Base-by-base conservation (phyloP, 495 filamentous ascomycete species). In the Glutinoglossum americanum region DNA sequence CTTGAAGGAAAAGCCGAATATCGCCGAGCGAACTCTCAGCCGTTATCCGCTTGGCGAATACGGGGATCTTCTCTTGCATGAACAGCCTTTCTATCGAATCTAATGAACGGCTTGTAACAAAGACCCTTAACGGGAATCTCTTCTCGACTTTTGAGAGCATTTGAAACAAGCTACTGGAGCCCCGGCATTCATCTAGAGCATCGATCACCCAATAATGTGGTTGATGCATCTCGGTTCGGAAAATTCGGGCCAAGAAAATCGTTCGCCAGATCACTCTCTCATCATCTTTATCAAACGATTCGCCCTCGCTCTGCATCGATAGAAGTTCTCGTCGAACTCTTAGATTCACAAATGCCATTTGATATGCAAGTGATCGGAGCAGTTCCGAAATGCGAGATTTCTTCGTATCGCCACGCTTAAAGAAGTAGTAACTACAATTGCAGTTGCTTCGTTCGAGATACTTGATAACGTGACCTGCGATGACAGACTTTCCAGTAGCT, bases 171-270 rank as follows among this genome's bases (percentile, higher is more conserved):
- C 15, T 13, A 54, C 17, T 53, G 51, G 17, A 53, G 23, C 26
- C 19, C 47, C 32, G 17, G 41, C 63, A 71, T 57, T 74, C 71
- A 60, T 73, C 72, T 9, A 74, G 51, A 5, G 62, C 71, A 62
- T 74, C 72, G 55, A 74, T 67, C 9, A 74, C 63, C 72, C 70
- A 73, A 54, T 66, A 71, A 44, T 69, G 68, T 11, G 62, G 62
- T 9, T 45, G 41, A 39, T 56, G 15, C 13, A 62, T 49, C 21
- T 41, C 28, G 10, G 54, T n/a, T 64, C 48, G 11, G 41, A 67
- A 69, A 37, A 73, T 61, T 4, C 59, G 56, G 17, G 55, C 55
- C 19, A 62, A 0, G 57, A 72, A 73, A 1, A 73, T 25, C 32
- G 65, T 71, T 39, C 66, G 60, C 72, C 72, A 74, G 5, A 74